Conservation (phyloP, 768 basidiomycete species). For the Suillus hirtellus region DNA sequence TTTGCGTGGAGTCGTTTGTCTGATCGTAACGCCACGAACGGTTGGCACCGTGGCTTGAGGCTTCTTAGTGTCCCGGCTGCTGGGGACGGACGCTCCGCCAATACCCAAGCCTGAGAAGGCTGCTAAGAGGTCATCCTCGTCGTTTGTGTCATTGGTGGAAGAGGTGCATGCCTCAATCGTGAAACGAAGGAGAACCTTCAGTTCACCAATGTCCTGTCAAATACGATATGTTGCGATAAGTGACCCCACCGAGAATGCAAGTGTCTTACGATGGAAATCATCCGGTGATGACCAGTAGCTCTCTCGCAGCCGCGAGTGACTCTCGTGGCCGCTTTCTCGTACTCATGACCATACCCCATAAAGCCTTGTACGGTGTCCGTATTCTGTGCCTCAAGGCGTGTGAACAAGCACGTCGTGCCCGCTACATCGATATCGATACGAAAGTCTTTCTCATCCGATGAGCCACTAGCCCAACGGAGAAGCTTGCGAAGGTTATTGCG, state of each 20-base stretch:
- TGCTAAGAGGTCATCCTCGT: constrained; percentile 25
- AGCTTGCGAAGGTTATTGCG: constrained; percentile 67
- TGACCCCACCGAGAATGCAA: not conserved
- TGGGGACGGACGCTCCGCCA: constrained; percentile 1
- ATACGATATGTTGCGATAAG: not conserved
- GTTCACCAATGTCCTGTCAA: constrained; percentile 53
- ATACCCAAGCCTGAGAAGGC: constrained; percentile 28
- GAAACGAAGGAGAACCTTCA: constrained; percentile 60
- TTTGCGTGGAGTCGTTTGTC: constrained; percentile 25
- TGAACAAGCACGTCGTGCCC: constrained; percentile 61
- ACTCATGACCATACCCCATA: constrained; percentile 58
- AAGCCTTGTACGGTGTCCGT: constrained; percentile 20
- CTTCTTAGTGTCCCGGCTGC: not conserved
- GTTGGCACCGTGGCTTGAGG: constrained; percentile 7
- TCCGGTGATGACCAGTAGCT: constrained; percentile 59
- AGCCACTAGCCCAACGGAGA: constrained; percentile 49
- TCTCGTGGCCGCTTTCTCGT: constrained; percentile 57
- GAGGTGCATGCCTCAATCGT: constrained; percentile 48
- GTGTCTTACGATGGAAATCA: constrained; percentile 58
- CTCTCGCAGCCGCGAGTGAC: constrained; percentile 48
- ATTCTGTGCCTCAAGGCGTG: constrained; percentile 49
- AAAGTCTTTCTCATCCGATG: constrained; percentile 43
- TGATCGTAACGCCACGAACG: constrained; percentile 19
- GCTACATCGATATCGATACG: constrained; percentile 69
- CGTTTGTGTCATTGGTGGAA: constrained; percentile 9